Evolutionary conservation across 1,284 basidiomycete species (phyloP).

Genomic region (Pholiota adiposa): DNA sequence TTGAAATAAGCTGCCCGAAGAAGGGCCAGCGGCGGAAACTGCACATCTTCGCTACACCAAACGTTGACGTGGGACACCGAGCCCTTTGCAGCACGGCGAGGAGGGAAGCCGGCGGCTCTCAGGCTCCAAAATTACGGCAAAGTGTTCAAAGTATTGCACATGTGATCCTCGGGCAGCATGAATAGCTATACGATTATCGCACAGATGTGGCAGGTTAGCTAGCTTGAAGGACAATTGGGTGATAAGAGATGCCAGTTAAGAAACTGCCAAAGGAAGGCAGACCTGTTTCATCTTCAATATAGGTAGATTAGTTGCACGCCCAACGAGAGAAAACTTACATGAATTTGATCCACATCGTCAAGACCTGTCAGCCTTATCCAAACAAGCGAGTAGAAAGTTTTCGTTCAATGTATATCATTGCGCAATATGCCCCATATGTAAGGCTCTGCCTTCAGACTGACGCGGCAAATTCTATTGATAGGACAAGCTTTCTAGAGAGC

Average conservation of each 20-base stretch:
- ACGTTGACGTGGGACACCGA: neutral
- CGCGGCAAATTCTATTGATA: neutral
- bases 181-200: no score
- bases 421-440: neutral
- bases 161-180: no score
- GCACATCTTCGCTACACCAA: neutral
- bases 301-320: neutral
- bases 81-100: neutral
- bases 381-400: neutral
- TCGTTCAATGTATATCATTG: neutral
- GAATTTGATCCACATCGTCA: neutral
- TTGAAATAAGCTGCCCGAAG: no score
- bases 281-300: neutral
- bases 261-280: neutral
- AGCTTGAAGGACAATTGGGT: neutral
- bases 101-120: neutral
- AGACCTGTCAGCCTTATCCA: neutral
- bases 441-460: neutral
- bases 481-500: neutral
- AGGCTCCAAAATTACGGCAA: neutral
- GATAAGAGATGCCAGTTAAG: neutral
- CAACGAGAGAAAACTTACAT: neutral
- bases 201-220: no score
- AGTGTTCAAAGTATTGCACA: no score
- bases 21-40: no score